Percentiles rank a stretch among this genome's conserved stretches.
These are phyloP conservation scores for Prototheca wickerhamii DNA, from an alignment of 163 green algal genomes.

Conservation along the genomic window DNA sequence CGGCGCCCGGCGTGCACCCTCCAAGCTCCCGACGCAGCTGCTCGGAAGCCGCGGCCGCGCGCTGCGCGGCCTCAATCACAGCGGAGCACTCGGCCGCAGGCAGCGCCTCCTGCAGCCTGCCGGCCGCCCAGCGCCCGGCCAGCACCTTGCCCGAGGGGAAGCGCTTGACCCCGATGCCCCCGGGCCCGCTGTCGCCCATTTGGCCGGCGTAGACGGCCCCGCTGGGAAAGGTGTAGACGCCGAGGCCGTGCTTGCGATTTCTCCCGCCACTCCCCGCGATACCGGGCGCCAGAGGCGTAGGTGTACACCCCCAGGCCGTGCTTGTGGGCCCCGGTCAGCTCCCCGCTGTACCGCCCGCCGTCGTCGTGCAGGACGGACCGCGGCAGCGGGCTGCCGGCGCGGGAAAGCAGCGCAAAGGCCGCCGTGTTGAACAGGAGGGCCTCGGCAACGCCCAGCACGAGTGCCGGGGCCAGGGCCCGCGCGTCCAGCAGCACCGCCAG, in stretches of 20 bases:
- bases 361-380: slow-evolving; percentile 57
- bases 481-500: neutral
- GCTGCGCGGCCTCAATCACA: no score
- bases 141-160: slow-evolving; percentile 18
- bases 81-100: no score
- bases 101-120: no score
- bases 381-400: slow-evolving; percentile 11
- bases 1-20: no score
- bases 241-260: slow-evolving; percentile 67
- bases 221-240: slow-evolving; percentile 73
- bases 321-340: slow-evolving; percentile 68
- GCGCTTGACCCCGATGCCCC: slow-evolving; percentile 45
- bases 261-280: slow-evolving; percentile 60
- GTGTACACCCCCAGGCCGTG: slow-evolving; percentile 68
- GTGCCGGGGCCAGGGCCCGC: neutral
- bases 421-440: neutral
- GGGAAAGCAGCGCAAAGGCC: slow-evolving; percentile 33
- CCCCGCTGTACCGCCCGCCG: slow-evolving; percentile 62
- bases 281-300: slow-evolving; percentile 43
- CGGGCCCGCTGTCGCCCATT: slow-evolving; percentile 45
- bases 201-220: slow-evolving; percentile 71
- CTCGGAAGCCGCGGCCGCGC: no score
- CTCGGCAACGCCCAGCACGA: neutral
- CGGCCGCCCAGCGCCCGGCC: neutral
- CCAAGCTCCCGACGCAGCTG: no score